phyloP scores from a whole-genome alignment of 192 early-diverging fungal genomes.

The Coemansia brasiliensis region DNA sequence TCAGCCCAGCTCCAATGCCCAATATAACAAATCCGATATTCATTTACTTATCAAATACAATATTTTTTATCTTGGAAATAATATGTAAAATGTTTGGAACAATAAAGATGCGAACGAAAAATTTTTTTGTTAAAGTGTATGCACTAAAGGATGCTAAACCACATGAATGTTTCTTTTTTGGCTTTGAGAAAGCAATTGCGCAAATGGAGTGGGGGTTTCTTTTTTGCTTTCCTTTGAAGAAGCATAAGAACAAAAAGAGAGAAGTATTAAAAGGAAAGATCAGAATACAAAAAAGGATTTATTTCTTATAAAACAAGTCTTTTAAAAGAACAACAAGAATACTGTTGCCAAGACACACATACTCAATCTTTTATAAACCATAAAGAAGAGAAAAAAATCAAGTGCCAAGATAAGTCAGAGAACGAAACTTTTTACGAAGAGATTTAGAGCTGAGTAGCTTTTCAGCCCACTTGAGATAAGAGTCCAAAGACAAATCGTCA shows the following conservation, averaged over 20 bases:
- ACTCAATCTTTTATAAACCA: background rate
- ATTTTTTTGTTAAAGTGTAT: no score
- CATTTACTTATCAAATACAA: background rate
- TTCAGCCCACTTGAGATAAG: conserved; percentile 39
- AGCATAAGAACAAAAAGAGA: conserved; percentile 9
- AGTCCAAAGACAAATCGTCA: conserved; percentile 31
- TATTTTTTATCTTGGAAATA: no score
- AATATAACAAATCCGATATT: conserved; percentile 6
- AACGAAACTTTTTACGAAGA: conserved; percentile 33
- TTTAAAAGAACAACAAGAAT: conserved; percentile 5
- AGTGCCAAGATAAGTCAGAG: conserved; percentile 30
- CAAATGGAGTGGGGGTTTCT: no score
- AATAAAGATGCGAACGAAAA: no score
- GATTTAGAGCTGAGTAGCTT: conserved; percentile 29
- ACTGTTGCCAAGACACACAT: no score
- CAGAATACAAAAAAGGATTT: background rate
- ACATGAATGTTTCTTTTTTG: background rate
- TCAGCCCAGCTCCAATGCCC: background rate
- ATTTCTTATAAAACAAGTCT: background rate
- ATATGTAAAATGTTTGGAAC: no score
- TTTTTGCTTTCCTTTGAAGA: no score
- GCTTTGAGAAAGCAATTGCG: no score
- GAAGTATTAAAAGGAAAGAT: background rate
- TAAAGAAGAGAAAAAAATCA: background rate
- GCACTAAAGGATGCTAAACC: no score